Percentiles rank a stretch among this genome's conserved stretches.
Conservation (phyloP, 169 alveolate species). For the Eimeria mitis region DNA sequence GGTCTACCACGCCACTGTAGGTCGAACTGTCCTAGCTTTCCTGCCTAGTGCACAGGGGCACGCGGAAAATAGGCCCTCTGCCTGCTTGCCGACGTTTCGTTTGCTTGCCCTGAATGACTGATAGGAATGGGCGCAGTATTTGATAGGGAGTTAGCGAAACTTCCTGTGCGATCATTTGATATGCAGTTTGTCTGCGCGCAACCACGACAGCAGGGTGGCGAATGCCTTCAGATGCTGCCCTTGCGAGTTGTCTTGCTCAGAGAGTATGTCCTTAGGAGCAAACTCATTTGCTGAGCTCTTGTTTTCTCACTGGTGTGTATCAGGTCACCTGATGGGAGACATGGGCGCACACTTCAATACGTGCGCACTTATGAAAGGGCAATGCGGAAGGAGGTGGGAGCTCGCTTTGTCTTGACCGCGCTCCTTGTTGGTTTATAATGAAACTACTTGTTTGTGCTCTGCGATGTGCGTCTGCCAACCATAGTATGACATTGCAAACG, state of each 20-base stretch:
- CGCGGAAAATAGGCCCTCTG: too few species aligned
- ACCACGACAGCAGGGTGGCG: too few species aligned
- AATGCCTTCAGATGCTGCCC: too few species aligned
- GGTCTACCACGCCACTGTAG: neutral
- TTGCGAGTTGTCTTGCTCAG: too few species aligned
- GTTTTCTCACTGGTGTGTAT: neutral
- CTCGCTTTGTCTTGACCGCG: neutral
- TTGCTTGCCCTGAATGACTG: too few species aligned
- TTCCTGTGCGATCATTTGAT: too few species aligned
- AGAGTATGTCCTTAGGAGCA: too few species aligned
- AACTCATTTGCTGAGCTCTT: neutral
- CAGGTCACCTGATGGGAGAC: neutral
- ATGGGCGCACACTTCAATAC: neutral
- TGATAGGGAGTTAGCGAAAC: too few species aligned
- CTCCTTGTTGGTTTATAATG: neutral
- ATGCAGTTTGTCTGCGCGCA: too few species aligned
- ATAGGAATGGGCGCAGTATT: too few species aligned
- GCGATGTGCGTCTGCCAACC: neutral
- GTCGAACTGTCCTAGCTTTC: neutral
- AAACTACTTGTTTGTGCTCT: neutral
- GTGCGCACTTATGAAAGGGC: neutral
- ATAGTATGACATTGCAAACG: neutral
- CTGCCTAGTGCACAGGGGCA: neutral
- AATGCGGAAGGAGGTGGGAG: neutral
- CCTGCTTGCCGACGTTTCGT: too few species aligned